Evolutionary conservation across 805 yeast species (phyloP).

Genomic region (Dipodascus geniculatus): DNA sequence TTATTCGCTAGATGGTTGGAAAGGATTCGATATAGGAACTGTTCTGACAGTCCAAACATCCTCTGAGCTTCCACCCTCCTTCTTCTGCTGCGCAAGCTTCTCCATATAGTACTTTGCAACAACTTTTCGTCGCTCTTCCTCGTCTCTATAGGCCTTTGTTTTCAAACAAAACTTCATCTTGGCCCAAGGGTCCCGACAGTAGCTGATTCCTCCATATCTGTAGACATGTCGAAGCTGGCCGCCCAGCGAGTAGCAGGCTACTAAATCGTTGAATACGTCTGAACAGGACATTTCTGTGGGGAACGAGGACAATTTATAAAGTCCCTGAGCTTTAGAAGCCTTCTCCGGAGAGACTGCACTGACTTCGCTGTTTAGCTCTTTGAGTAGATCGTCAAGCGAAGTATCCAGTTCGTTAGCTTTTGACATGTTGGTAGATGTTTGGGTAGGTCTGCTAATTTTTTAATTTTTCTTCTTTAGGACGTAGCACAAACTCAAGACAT

Average conservation of each 20-base stretch:
- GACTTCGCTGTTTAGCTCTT: conserved; percentile 7
- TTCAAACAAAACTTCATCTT: conserved; percentile 74
- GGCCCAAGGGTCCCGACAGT: conserved; percentile 57
- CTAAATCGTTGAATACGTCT: conserved; percentile 77
- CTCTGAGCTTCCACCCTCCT: conserved; percentile 61
- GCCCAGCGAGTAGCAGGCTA: conserved; percentile 80
- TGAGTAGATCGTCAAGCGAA: conserved; percentile 7
- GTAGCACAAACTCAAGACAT: neutral
- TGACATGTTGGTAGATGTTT: conserved; percentile 1
- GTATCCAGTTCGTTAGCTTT: conserved; percentile 5
- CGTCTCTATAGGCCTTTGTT: conserved; percentile 40
- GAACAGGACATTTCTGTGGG: conserved; percentile 52
- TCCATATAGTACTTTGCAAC: conserved; percentile 64
- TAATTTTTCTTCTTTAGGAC: neutral
- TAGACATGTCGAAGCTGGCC: conserved; percentile 81
- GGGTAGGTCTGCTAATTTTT: neutral
- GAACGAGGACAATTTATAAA: conserved; percentile 15
- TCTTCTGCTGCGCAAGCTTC: conserved; percentile 45
- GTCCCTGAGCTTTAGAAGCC: neutral
- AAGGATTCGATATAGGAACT: conserved; percentile 29
- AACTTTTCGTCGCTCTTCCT: conserved; percentile 36
- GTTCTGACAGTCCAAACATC: conserved; percentile 62
- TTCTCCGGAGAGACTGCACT: conserved; percentile 1
- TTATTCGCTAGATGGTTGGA: too few species aligned
- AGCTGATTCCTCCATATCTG: conserved; percentile 65